Evolutionary conservation across 2,329 filamentous ascomycete species (phyloP), one percentile per base, ranked within the genome.

Genomic region (Colletotrichum sp.): DNA sequence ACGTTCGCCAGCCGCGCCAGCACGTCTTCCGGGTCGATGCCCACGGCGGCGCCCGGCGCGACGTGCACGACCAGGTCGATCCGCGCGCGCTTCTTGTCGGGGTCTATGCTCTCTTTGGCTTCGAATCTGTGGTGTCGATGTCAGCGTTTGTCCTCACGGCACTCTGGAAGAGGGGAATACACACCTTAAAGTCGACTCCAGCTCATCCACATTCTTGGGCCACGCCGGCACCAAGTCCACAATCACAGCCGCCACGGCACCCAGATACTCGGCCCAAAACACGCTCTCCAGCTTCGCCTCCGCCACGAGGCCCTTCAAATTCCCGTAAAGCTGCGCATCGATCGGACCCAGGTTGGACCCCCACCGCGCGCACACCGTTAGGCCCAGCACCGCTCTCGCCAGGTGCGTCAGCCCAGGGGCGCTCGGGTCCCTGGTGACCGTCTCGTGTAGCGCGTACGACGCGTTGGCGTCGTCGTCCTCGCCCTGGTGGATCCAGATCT

Each of bases 331-430:
- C 62, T 84, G 81, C 16, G 81, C 80, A 76, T 93, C 91, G 1
- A 85, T 81, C 2, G 88, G 87, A 1, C 87, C 87, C 6, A 92
- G 81, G 63, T 90, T 89, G 4, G 92, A 92, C 22, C 92, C 94
- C 92, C 95, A 98, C 78, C 95, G 89, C 62, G 94, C 92, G 79
- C 92, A 95, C 2, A 95, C 87, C 2, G 93, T 89, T 6, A 98
- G 86, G 0, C 92, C 95, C 5, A 98, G 87, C 3, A 95, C 84
- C 0, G 94, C 93, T 15, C 95, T 91, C 67, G 92, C 89, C 60
- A 92, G 84, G 81, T 98, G 96, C 2, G 92, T 93, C 30, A 98
- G 85, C 0, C 95, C 95, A 52, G 96, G 95, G 2, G 90, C 89
- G 16, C 91, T 89, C 2, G 96, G 88, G 44, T 94, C 86, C 1